Conservation (phyloP, 2,329 filamentous ascomycete genomes). For the Aspergillus ibericus region DNA sequence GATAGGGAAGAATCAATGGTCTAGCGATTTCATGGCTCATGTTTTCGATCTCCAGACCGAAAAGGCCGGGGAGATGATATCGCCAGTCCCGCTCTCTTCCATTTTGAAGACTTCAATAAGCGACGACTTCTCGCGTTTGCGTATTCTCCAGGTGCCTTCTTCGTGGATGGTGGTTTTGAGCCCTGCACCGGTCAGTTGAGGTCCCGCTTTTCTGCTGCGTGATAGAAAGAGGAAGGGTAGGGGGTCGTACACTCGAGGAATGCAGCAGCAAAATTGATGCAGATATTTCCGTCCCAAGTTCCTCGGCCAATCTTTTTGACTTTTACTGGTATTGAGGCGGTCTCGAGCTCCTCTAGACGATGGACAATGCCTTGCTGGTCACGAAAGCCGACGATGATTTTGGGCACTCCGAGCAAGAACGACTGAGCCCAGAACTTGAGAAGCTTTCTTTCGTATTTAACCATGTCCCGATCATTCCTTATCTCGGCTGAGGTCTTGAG, state of each 20-base stretch:
- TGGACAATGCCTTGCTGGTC: slow-evolving; percentile 69
- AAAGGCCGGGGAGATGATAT: slow-evolving; percentile 75
- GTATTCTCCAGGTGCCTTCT: slow-evolving; percentile 80
- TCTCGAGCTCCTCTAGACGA: slow-evolving; percentile 75
- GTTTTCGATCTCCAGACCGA: slow-evolving; percentile 62
- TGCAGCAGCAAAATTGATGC: slow-evolving; percentile 81
- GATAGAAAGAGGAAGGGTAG: background rate
- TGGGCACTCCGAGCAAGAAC: slow-evolving; percentile 88
- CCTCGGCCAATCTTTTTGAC: slow-evolving; percentile 66
- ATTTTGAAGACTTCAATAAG: slow-evolving; percentile 72
- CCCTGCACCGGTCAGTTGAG: slow-evolving; percentile 47
- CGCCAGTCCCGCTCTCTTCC: slow-evolving; percentile 71
- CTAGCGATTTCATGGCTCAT: slow-evolving; percentile 2
- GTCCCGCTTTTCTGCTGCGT: background rate
- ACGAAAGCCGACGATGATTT: slow-evolving; percentile 87
- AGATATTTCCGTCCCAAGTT: slow-evolving; percentile 88
- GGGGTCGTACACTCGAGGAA: slow-evolving; percentile 70
- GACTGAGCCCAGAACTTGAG: slow-evolving; percentile 97
- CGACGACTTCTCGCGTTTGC: slow-evolving; percentile 61
- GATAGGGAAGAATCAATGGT: background rate
- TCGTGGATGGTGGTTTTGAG: slow-evolving; percentile 59
- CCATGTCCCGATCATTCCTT: slow-evolving; percentile 63
- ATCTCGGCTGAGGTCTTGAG: slow-evolving; percentile 85
- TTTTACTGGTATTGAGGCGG: slow-evolving; percentile 72
- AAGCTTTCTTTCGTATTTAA: slow-evolving; percentile 83